phyloP scores from a whole-genome alignment of 331 rosid species.

The Rosa hybrid region DNA sequence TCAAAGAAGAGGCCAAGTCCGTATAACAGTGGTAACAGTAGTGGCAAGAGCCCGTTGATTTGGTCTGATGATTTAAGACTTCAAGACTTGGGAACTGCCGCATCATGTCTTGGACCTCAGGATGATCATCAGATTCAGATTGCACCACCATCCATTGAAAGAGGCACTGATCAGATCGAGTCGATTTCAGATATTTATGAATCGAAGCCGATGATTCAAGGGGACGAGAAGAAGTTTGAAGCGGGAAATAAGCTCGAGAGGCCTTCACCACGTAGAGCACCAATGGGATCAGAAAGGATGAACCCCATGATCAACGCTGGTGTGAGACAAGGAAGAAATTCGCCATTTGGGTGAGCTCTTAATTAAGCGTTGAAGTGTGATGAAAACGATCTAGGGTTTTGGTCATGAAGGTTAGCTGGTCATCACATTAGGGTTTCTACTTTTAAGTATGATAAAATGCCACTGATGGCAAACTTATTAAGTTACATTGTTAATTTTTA shows the following conservation, averaged over 20 bases:
- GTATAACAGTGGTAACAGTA: conserved; percentile 31
- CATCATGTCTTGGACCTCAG: conserved; percentile 68
- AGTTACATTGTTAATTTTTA: conserved; percentile 39
- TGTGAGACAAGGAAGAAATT: conserved; percentile 75
- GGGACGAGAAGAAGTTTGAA: conserved; percentile 67
- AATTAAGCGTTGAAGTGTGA: conserved; percentile 26
- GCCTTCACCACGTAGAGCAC: conserved; percentile 75
- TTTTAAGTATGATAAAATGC: conserved; percentile 51
- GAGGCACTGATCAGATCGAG: conserved; percentile 59
- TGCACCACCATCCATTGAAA: conserved; percentile 57
- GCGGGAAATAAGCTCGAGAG: conserved; percentile 71
- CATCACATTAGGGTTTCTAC: conserved; percentile 44
- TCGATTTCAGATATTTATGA: conserved; percentile 69
- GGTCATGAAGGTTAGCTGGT: conserved; percentile 37
- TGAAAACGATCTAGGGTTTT: conserved; percentile 55
- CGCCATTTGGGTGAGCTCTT: conserved; percentile 69
- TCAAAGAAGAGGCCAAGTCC: conserved; percentile 73
- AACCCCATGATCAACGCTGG: conserved; percentile 69
- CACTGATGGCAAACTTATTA: conserved; percentile 59
- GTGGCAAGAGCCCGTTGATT: conserved; percentile 83
- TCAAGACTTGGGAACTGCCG: conserved; percentile 74
- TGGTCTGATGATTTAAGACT: conserved; percentile 91
- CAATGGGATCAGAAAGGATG: conserved; percentile 59
- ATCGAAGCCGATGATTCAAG: conserved; percentile 61
- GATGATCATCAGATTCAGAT: conserved; percentile 68